phyloP scores from a whole-genome alignment of 2,329 filamentous ascomycete species.

The Sporothrix pseudoabietina region DNA sequence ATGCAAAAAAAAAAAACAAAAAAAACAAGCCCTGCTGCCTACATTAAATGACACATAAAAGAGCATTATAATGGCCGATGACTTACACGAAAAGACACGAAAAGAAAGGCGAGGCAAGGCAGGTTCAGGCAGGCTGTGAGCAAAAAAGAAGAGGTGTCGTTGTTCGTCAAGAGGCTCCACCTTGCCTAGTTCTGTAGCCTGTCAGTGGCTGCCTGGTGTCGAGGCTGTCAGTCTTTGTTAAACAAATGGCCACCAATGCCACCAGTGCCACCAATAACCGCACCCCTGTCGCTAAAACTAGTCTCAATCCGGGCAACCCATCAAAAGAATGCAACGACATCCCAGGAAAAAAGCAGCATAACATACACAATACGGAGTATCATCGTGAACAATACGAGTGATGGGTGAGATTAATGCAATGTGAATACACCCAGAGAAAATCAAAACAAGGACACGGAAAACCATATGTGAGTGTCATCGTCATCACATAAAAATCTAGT shows the following conservation, averaged over 20 bases:
- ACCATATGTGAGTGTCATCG: neutral
- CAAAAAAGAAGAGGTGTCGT: neutral
- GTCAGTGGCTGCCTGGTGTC: slow-evolving; percentile 21
- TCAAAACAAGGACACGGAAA: neutral
- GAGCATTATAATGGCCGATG: neutral
- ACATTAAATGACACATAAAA: neutral
- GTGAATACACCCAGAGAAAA: neutral
- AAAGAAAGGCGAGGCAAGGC: neutral
- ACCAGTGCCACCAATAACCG: neutral
- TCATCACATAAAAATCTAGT: neutral
- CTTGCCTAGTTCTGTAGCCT: neutral
- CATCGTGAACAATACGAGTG: neutral
- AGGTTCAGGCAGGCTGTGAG: neutral
- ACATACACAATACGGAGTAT: slow-evolving; percentile 12
- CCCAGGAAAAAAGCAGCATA: neutral
- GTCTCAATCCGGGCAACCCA: neutral
- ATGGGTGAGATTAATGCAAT: neutral
- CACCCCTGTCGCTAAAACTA: neutral
- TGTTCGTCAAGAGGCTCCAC: neutral
- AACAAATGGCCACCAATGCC: neutral
- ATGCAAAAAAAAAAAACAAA: neutral
- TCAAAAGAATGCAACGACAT: neutral
- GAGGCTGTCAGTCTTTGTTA: neutral
- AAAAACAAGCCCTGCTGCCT: slow-evolving; percentile 12
- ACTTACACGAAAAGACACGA: neutral